Conservation (phyloP, 1,284 basidiomycete genomes). For the Leccinum subrobustum region DNA sequence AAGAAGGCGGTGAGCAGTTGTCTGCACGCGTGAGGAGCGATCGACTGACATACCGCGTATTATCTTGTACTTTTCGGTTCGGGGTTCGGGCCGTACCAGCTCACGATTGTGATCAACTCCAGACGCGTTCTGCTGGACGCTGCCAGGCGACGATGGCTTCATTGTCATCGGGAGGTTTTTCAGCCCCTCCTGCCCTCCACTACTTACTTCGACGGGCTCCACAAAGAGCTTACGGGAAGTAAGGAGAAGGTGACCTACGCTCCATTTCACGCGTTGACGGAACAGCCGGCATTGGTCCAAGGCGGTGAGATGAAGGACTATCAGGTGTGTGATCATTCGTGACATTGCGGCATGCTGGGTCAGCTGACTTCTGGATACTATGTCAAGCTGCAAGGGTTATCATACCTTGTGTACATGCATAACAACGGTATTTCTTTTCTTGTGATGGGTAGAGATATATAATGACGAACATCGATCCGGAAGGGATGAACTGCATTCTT, state of each 20-base stretch:
- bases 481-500: conserved; percentile 59
- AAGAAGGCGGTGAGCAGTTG: conserved; percentile 39
- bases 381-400: conserved; percentile 48
- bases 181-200: conserved; percentile 40
- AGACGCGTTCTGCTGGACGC: conserved; percentile 37
- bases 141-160: conserved; percentile 41
- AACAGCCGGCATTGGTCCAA: conserved; percentile 45
- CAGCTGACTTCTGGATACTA: conserved; percentile 5
- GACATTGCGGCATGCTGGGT: neutral
- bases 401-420: conserved; percentile 55
- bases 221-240: conserved; percentile 22
- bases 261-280: conserved; percentile 39
- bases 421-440: conserved; percentile 43
- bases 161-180: conserved; percentile 39
- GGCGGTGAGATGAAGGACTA: conserved; percentile 58
- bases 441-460: neutral
- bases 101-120: conserved; percentile 37
- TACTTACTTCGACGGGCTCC: conserved; percentile 35
- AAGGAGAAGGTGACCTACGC: conserved; percentile 29
- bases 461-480: neutral
- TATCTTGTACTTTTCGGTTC: neutral
- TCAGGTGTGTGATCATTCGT: conserved; percentile 40
- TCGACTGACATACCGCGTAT: neutral
- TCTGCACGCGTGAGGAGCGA: neutral
- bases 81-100: conserved; percentile 24